These are phyloP conservation scores for Anacardium occidentale DNA, from an alignment of 345 rosid genomes.

Conservation along the genomic window DNA sequence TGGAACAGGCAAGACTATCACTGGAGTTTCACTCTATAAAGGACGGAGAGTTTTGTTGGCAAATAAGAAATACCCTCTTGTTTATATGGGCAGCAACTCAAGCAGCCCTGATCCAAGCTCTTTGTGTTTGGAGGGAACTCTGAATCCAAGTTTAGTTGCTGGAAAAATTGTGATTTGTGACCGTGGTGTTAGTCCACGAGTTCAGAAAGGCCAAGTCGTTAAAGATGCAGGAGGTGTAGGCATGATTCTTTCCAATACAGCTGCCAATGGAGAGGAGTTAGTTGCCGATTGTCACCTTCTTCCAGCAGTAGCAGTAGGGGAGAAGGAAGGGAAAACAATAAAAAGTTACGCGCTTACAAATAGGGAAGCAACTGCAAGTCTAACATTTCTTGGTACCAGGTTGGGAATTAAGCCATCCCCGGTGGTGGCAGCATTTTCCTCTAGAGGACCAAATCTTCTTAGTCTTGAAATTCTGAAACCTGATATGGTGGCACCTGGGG, in stretches of 20 bases:
- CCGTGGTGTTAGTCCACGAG: constrained; percentile 61
- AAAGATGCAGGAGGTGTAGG: constrained; percentile 70
- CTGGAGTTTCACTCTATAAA: constrained; percentile 65
- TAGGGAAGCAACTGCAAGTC: constrained; percentile 44
- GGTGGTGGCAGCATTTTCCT: constrained; percentile 72
- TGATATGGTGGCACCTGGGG: constrained; percentile 69
- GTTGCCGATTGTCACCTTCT: constrained; percentile 87
- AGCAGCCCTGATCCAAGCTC: constrained; percentile 56
- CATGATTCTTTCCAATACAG: constrained; percentile 58
- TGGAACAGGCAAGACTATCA: constrained; percentile 37
- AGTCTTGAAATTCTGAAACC: constrained; percentile 68
- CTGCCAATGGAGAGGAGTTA: constrained; percentile 84
- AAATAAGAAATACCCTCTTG: constrained; percentile 52
- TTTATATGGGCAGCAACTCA: constrained; percentile 56
- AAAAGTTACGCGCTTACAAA: constrained; percentile 53
- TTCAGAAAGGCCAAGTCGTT: constrained; percentile 63
- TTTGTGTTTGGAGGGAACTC: constrained; percentile 55
- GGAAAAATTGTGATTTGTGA: constrained; percentile 82
- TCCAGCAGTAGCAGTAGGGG: constrained; percentile 84
- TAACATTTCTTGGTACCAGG: constrained; percentile 52
- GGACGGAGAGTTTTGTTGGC: constrained; percentile 38
- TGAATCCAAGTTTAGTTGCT: constrained; percentile 41
- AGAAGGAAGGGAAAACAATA: constrained; percentile 64
- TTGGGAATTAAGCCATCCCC: constrained; percentile 68
- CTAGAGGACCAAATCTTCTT: constrained; percentile 66